Base-by-base conservation (phyloP, 495 filamentous ascomycete genomes). In the Penicillium ucsense region DNA sequence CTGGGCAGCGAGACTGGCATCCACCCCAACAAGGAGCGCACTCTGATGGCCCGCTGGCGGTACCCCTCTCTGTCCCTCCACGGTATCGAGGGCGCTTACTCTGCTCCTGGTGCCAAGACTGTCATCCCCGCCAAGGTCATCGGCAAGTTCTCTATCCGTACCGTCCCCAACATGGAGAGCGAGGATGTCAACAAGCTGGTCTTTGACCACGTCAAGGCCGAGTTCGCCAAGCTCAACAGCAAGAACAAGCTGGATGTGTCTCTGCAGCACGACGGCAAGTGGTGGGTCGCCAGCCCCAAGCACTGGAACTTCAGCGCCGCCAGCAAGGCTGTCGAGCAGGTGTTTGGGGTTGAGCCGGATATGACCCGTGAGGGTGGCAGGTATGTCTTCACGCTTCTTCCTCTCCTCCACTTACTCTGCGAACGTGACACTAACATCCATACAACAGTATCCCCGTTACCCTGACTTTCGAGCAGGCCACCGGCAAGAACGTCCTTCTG, bases 221-320 rank as follows among this genome's bases (percentile, higher is more conserved):
- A 81, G 43, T 96, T 94, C 61, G 79, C 84, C 50, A 88, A 86
- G 66, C 77, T 96, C 35, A 77, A 77, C 46, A 88, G 83, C 65
- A 97, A 99, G 72, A 99, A 99, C 71, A 89, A 71, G 27, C 64
- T 94, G 59, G 86, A 88, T 54, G 81, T 86, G 20, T 80, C 73
- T 51, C 75, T 90, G 11, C 79, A 86, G 65, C 94, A 99, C 69
- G 80, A 81, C 44, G 92, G 92, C 32, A 95, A 94, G 63, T 99
- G 92, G 92, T 99, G 92, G 92, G 89, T 94, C 29, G 86, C 94
- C 20, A 86, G 81, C 57, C 94, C 92, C 8, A 91, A 92, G 63
- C 92, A 97, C 75, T 95, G 91, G 89, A 99, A 97, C 75, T 99
- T 96, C 68, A 74, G 77, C 28, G 92, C 92, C 20, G 92, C 92